Conservation (phyloP, 257 asterid species). For the Echium plantagineum region DNA sequence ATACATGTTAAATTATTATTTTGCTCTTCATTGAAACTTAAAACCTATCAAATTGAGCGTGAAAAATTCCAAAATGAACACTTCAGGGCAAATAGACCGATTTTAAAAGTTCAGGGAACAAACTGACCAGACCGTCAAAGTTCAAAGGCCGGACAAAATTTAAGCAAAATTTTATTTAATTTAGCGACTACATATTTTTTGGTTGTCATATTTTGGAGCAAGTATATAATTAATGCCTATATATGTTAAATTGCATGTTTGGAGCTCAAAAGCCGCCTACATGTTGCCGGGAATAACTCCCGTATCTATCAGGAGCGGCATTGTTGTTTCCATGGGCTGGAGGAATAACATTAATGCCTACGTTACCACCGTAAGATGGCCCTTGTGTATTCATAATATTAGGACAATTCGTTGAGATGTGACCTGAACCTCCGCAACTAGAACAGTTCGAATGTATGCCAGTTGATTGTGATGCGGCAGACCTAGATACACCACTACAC, state of each 20-base stretch:
- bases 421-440: conserved; percentile 77
- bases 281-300: conserved; percentile 45
- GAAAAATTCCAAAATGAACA: too few relatives aligned
- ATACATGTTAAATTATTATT: too few relatives aligned
- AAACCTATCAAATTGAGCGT: too few relatives aligned
- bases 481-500: conserved; percentile 39
- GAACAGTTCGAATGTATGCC: conserved; percentile 43
- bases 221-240: too few relatives aligned
- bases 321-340: conserved; percentile 43
- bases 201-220: not conserved
- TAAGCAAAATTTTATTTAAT: too few relatives aligned
- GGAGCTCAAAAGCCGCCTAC: conserved; percentile 62
- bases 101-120: too few relatives aligned
- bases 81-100: too few relatives aligned
- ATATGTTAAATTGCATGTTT: not conserved
- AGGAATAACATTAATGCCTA: conserved; percentile 25
- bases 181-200: too few relatives aligned
- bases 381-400: conserved; percentile 38
- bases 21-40: too few relatives aligned
- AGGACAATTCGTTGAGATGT: conserved; percentile 65
- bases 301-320: conserved; percentile 46
- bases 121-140: too few relatives aligned
- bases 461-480: conserved; percentile 26
- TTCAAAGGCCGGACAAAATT: too few relatives aligned
- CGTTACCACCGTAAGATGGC: conserved; percentile 54